These are phyloP conservation scores for Aspergillus incahuasiensis DNA, from an alignment of 495 filamentous ascomycete species.

Conservation along the genomic window DNA sequence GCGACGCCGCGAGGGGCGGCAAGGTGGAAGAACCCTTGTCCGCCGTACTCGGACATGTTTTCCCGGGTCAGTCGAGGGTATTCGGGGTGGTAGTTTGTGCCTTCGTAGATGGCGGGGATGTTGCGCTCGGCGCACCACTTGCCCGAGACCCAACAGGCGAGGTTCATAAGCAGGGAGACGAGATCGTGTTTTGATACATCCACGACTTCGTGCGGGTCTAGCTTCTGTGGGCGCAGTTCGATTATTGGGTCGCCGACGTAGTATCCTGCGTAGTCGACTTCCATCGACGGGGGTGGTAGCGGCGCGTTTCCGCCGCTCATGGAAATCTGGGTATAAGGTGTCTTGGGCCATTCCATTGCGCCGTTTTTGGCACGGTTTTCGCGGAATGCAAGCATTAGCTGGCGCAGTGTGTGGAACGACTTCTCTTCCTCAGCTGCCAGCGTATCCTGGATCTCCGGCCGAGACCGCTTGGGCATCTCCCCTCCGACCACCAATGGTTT, in stretches of 20 bases:
- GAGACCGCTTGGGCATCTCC: conserved; percentile 10
- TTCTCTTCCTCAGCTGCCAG: conserved; percentile 34
- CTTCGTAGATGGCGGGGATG: conserved; percentile 76
- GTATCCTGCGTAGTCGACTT: conserved; percentile 28
- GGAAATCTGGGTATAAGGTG: conserved; percentile 24
- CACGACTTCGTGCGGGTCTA: conserved; percentile 37
- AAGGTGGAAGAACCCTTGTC: conserved; percentile 28
- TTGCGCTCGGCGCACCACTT: conserved; percentile 67
- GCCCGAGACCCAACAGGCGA: conserved; percentile 69
- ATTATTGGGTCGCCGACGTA: conserved; percentile 54
- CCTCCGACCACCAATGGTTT: conserved; percentile 39
- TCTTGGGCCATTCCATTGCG: conserved; percentile 33
- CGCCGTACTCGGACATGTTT: conserved; percentile 32
- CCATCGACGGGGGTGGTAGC: conserved; percentile 25
- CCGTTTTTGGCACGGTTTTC: conserved; percentile 35
- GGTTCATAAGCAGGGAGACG: conserved; percentile 66
- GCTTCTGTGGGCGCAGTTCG: conserved; percentile 25
- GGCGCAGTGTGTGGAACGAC: conserved; percentile 35
- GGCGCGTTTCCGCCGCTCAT: conserved; percentile 26
- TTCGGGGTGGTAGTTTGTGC: conserved; percentile 57
- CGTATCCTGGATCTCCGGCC: conserved; percentile 16
- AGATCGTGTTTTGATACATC: conserved; percentile 40
- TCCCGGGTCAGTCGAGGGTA: conserved; percentile 37
- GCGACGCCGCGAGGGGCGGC: conserved; percentile 47
- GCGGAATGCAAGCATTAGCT: conserved; percentile 41